A percentile compares a stretch with the other conserved stretches of the same genome.
Conservation (phyloP, 2,329 filamentous ascomycete genomes). For the Pestalotiopsis sp. region DNA sequence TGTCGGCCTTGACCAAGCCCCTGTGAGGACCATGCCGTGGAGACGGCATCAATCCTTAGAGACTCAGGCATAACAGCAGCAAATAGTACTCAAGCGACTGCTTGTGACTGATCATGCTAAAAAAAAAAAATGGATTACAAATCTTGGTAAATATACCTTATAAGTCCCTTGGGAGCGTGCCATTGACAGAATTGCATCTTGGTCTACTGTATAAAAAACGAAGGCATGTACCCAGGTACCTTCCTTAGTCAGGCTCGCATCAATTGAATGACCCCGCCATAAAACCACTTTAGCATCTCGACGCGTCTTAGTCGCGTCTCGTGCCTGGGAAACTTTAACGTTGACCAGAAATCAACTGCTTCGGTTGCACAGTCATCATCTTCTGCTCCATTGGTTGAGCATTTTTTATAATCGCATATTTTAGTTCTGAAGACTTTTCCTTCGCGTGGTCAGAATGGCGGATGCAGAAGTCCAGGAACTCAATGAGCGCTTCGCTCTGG, state of each 20-base stretch:
- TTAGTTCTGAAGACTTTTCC: not conserved
- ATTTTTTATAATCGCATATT: not conserved
- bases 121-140: too few species aligned
- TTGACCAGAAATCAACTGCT: not conserved
- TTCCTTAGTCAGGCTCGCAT: not conserved
- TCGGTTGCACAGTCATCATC: too few species aligned
- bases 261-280: conserved; percentile 1
- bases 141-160: too few species aligned
- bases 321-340: not conserved
- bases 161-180: too few species aligned
- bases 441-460: conserved; percentile 33
- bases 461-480: conserved; percentile 43
- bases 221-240: not conserved
- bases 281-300: conserved; percentile 15
- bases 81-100: too few species aligned
- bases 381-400: not conserved
- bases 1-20: too few species aligned
- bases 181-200: too few species aligned
- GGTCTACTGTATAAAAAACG: not conserved
- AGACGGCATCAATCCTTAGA: too few species aligned
- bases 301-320: conserved; percentile 18
- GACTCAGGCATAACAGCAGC: too few species aligned
- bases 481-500: conserved; percentile 56
- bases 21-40: too few species aligned
- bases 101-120: too few species aligned